These are phyloP conservation scores for Phytophthora quininea DNA, from an alignment of 352 stramenopile species.

Conservation along the genomic window DNA sequence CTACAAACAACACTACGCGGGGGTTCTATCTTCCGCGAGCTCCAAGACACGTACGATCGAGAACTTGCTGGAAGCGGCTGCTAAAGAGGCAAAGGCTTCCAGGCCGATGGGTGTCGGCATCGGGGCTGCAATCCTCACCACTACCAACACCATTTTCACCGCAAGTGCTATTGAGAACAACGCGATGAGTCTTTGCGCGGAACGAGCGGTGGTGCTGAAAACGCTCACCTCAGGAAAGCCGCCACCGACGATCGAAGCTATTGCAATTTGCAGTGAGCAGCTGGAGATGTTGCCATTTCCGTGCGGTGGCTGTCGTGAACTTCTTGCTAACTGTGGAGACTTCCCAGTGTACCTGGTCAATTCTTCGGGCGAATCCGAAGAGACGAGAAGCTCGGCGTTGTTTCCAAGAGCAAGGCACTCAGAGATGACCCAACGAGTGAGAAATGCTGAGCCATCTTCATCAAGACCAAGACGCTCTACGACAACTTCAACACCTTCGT, in stretches of 20 bases:
- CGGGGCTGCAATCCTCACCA: slow-evolving; percentile 62
- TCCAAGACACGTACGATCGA: slow-evolving; percentile 46
- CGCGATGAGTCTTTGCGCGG: slow-evolving; percentile 55
- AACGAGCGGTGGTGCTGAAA: slow-evolving; percentile 63
- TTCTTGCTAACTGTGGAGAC: slow-evolving; percentile 71
- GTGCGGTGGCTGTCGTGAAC: slow-evolving; percentile 72
- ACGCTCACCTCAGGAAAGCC: slow-evolving; percentile 28
- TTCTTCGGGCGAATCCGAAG: slow-evolving; percentile 43
- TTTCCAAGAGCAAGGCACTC: slow-evolving; percentile 57
- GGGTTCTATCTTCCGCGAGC: slow-evolving; percentile 37
- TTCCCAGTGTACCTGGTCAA: slow-evolving; percentile 80
- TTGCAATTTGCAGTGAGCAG: slow-evolving; percentile 71
- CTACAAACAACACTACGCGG: slow-evolving; percentile 62
- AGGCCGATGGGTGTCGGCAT: slow-evolving; percentile 40
- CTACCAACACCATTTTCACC: slow-evolving; percentile 44
- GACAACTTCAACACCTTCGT: background rate
- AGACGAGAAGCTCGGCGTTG: slow-evolving; percentile 62
- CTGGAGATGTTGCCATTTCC: slow-evolving; percentile 55
- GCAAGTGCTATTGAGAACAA: slow-evolving; percentile 47
- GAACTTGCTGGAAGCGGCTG: slow-evolving; percentile 59
- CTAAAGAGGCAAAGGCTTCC: slow-evolving; percentile 30
- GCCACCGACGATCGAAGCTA: slow-evolving; percentile 37
- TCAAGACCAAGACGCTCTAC: background rate
- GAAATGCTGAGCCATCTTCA: slow-evolving; percentile 5
- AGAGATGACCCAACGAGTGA: slow-evolving; percentile 26